Evolutionary conservation across 345 rosid species (phyloP).

Genomic region (Euphorbia tirucalli): DNA sequence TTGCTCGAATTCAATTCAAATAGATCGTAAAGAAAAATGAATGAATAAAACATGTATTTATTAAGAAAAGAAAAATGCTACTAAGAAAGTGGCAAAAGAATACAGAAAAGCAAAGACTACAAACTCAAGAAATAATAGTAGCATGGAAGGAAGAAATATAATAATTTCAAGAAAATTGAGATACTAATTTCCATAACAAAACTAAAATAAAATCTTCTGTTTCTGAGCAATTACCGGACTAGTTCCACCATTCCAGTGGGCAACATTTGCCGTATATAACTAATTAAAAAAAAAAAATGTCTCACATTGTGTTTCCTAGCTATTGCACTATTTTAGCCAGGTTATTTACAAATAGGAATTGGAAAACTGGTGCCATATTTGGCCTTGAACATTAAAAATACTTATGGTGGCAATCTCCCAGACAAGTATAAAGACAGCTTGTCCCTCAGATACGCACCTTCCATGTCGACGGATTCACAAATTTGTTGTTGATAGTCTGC

Average conservation of each 20-base stretch:
- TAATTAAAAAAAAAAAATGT: background rate
- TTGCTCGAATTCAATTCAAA: no score
- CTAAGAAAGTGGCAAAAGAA: background rate
- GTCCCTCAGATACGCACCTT: conserved; percentile 48
- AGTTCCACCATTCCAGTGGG: background rate
- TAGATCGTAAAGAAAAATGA: no score
- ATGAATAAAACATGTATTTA: no score
- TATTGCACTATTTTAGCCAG: background rate
- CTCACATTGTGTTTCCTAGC: conserved; percentile 3
- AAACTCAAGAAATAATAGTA: background rate
- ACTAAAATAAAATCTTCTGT: background rate
- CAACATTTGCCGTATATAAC: background rate
- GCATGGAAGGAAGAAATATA: background rate
- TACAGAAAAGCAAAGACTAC: background rate
- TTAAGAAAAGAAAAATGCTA: no score
- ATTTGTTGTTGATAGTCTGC: conserved; percentile 41
- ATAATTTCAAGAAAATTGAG: background rate
- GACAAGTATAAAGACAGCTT: conserved; percentile 42
- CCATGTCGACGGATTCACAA: conserved; percentile 34
- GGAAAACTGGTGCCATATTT: background rate
- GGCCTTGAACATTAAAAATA: conserved; percentile 7
- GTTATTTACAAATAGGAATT: background rate
- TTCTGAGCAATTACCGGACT: background rate
- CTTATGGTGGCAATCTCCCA: conserved; percentile 27
- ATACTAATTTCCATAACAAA: background rate